These are phyloP conservation scores for Drechslerella dactyloides DNA, from an alignment of 2,329 filamentous ascomycete genomes.

Conservation along the genomic window DNA sequence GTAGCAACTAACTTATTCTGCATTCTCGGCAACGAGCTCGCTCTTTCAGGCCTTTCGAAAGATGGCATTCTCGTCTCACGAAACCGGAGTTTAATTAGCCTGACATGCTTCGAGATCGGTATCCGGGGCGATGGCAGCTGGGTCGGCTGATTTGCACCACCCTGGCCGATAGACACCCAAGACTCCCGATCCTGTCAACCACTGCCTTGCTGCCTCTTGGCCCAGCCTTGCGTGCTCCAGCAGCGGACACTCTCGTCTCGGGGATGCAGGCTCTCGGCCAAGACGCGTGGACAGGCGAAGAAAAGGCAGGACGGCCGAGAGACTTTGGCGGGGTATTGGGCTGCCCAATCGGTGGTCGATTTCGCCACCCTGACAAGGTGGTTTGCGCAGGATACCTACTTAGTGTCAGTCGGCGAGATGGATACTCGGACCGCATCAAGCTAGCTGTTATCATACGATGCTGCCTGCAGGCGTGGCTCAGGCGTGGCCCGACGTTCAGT, in stretches of 20 bases:
- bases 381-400: background rate
- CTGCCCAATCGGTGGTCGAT: background rate
- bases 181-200: background rate
- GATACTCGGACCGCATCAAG: too few species aligned
- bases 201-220: background rate
- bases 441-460: too few species aligned
- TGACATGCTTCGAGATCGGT: conserved; percentile 6
- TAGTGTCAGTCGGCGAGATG: background rate
- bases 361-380: background rate
- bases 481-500: too few species aligned
- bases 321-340: background rate
- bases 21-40: background rate
- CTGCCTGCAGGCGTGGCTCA: too few species aligned
- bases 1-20: background rate
- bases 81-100: conserved; percentile 5
- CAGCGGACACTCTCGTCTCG: background rate
- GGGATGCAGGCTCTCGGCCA: too few species aligned
- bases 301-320: conserved; percentile 2
- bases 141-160: conserved; percentile 11
- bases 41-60: background rate
- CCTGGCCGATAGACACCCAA: background rate
- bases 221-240: background rate
- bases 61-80: background rate
- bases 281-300: background rate
- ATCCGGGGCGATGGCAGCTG: conserved; percentile 6